Base-by-base conservation (phyloP, 1,284 basidiomycete genomes). In the Takashimella koratensis region DNA sequence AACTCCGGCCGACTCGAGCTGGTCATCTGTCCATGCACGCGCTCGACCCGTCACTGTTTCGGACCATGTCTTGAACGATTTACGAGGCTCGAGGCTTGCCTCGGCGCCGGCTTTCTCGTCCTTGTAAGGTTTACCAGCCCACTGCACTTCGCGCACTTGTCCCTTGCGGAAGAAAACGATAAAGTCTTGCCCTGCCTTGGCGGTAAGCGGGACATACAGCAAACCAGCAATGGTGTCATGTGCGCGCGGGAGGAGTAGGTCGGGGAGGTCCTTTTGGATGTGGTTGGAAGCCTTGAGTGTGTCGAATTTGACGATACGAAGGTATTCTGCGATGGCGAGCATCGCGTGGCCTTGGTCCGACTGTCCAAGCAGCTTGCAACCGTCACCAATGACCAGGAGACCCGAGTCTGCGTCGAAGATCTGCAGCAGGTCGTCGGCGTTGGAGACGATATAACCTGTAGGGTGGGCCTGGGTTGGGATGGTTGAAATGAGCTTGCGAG, bases 321-420 rank as follows among this genome's bases (percentile, higher is more conserved):
- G 75, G 65, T 90, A 93, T 69, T 93, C 89, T 0, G 89, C 85
- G 54, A 93, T 83, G 24, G 89, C 84, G 47, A 93, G 76, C 45
- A 90, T 86, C 64, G 92, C 88, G 65, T 91, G 88, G n/a, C 88
- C 87, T 60, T 90, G 84, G 51, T 84, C 80, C 25, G 45, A 60
- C 56, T 65, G 82, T 0, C 90, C 90, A 1, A 95, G 78, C 48
- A 93, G 86, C 78, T 91, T 91, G 8, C 88, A 87, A 41, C 87
- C 87, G 62, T 90, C 87, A 8, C 89, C 89, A 61, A 93, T 88
- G 54, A 90, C 87, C 26, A 93, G 79, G 20, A 91, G 82, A 54
- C 89, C 88, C 67, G 84, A 87, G 67, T 93, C 89, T 16, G 89
- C 89, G 67, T 91, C 87, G 66, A 93, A 92, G 22, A 92, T 75